Conservation (phyloP, 768 basidiomycete species). For the Boletus rufocinnamomeus region DNA sequence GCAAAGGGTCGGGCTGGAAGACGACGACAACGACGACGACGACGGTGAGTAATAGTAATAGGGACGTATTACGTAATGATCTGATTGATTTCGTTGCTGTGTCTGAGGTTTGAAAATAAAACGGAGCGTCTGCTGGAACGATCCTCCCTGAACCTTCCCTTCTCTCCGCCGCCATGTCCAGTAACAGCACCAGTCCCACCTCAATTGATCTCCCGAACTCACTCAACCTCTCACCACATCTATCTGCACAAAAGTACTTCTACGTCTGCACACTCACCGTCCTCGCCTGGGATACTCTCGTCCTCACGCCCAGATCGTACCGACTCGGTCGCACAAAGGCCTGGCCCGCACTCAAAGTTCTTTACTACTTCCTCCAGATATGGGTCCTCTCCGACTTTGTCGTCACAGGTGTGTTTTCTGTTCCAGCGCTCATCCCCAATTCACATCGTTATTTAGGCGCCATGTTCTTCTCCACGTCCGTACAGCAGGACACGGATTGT, state of each 20-base stretch:
- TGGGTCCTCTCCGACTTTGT: slow-evolving; percentile 83
- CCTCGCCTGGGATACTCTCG: slow-evolving; percentile 87
- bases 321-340: slow-evolving; percentile 58
- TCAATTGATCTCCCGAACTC: slow-evolving; percentile 52
- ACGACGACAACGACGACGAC: neutral
- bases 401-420: slow-evolving; percentile 56
- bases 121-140: neutral
- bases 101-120: slow-evolving; percentile 12
- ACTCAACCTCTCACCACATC: slow-evolving; percentile 73
- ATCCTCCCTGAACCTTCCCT: neutral
- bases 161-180: slow-evolving; percentile 18
- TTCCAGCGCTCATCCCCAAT: neutral
- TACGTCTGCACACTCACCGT: slow-evolving; percentile 88
- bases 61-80: slow-evolving; percentile 22
- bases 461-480: slow-evolving; percentile 81
- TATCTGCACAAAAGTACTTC: slow-evolving; percentile 87
- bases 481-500: slow-evolving; percentile 55
- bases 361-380: slow-evolving; percentile 72
- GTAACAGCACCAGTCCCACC: slow-evolving; percentile 1
- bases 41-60: neutral
- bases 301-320: slow-evolving; percentile 78
- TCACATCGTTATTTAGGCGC: slow-evolving; percentile 51
- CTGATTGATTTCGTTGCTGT: slow-evolving; percentile 29
- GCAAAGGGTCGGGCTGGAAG: neutral
- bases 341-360: slow-evolving; percentile 78